These are phyloP conservation scores for Epichloe uncinata DNA, from an alignment of 2,329 filamentous ascomycete genomes.

Conservation along the genomic window DNA sequence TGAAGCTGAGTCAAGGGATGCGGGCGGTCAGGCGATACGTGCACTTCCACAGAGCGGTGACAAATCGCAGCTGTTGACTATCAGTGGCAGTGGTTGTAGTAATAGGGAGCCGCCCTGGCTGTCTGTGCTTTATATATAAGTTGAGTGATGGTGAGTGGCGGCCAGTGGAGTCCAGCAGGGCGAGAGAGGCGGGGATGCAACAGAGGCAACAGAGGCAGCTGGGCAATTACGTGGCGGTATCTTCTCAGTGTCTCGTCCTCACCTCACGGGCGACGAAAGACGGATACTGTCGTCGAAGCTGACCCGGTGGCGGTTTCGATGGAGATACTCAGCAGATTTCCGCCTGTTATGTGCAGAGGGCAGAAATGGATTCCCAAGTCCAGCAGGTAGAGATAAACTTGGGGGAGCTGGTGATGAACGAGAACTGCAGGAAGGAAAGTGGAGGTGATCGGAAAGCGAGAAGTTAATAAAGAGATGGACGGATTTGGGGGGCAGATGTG, in stretches of 20 bases:
- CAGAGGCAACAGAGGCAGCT: background rate
- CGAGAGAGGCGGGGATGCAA: too few relatives aligned
- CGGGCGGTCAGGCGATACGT: background rate
- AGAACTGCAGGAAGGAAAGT: background rate
- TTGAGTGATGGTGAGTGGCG: background rate
- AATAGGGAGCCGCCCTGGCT: background rate
- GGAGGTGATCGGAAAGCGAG: background rate
- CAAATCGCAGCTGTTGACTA: background rate
- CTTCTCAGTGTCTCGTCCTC: too few relatives aligned
- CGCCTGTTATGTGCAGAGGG: background rate
- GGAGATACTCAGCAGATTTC: background rate
- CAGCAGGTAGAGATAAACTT: background rate
- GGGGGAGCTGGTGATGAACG: background rate
- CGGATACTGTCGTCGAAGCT: background rate
- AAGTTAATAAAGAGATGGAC: background rate
- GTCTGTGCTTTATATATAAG: background rate
- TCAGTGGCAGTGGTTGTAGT: background rate
- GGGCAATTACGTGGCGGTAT: background rate
- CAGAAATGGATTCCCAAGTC: background rate
- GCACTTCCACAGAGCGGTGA: conserved; percentile 2
- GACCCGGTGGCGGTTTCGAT: background rate
- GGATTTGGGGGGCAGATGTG: background rate
- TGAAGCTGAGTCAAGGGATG: background rate
- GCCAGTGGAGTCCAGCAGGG: background rate
- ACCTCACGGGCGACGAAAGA: background rate